phyloP scores from a whole-genome alignment of 805 yeast genomes.

The Ascoidea asiatica region DNA sequence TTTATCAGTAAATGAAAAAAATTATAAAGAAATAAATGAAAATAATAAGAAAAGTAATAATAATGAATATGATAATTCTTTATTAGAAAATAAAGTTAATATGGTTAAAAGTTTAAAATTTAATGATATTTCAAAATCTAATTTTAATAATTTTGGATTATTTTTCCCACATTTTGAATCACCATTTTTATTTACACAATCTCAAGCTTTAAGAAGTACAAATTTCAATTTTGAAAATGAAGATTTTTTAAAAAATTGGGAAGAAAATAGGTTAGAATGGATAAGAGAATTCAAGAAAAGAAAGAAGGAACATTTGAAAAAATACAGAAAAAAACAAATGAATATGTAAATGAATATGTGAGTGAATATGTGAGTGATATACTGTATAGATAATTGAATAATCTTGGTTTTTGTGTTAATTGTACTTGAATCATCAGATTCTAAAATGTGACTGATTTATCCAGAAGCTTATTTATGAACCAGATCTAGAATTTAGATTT shows the following conservation, averaged over 20 bases:
- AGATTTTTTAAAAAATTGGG: slow-evolving; percentile 38
- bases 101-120: too few relatives aligned
- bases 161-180: slow-evolving; percentile 80
- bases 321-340: slow-evolving; percentile 26
- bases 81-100: neutral
- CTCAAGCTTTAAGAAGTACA: slow-evolving; percentile 54
- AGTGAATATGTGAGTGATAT: neutral
- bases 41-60: too few relatives aligned
- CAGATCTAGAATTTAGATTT: too few relatives aligned
- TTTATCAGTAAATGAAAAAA: too few relatives aligned
- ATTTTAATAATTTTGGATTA: slow-evolving; percentile 42
- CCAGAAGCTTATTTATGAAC: too few relatives aligned
- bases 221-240: slow-evolving; percentile 13
- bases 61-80: neutral
- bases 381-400: too few relatives aligned
- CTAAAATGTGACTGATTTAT: too few relatives aligned
- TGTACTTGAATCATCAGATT: too few relatives aligned
- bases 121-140: too few relatives aligned
- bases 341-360: neutral
- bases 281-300: slow-evolving; percentile 62
- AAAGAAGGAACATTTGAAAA: slow-evolving; percentile 59
- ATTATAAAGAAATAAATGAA: too few relatives aligned
- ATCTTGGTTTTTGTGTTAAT: too few relatives aligned
- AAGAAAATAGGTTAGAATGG: slow-evolving; percentile 72
- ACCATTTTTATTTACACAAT: slow-evolving; percentile 76